Evolutionary conservation across 257 asterid species (phyloP).

Genomic region (Scutellaria minor): DNA sequence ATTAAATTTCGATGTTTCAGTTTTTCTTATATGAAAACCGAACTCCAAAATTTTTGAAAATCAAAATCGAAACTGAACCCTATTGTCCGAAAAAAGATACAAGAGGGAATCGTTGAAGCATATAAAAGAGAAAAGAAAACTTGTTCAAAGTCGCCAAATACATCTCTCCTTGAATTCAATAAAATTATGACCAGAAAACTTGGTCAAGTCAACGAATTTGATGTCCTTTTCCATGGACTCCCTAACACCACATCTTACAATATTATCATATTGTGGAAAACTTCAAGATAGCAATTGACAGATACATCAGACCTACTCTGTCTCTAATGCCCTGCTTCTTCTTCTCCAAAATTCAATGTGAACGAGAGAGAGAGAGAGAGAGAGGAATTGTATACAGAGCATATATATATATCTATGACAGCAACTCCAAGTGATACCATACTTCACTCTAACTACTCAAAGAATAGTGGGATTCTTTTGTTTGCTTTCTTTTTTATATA

Average conservation of each 20-base stretch:
- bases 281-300: conserved; percentile 9
- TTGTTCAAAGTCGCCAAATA: background rate
- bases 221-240: conserved; percentile 21
- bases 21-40: no score
- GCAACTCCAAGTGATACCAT: background rate
- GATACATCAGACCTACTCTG: background rate
- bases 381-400: background rate
- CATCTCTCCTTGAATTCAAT: conserved; percentile 6
- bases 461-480: no score
- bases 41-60: no score
- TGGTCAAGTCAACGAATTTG: conserved; percentile 32
- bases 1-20: no score
- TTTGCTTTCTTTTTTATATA: background rate
- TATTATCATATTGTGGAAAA: background rate
- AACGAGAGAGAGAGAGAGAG: background rate
- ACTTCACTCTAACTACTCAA: background rate
- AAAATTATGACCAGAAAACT: conserved; percentile 27
- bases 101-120: conserved; percentile 31
- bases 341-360: background rate
- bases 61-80: no score
- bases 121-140: background rate
- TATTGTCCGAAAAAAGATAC: no score
- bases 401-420: background rate
- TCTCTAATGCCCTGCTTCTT: background rate
- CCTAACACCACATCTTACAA: background rate